These are phyloP conservation scores for Rhodotorula sp. DNA, from an alignment of 1,284 basidiomycete genomes.

Conservation along the genomic window DNA sequence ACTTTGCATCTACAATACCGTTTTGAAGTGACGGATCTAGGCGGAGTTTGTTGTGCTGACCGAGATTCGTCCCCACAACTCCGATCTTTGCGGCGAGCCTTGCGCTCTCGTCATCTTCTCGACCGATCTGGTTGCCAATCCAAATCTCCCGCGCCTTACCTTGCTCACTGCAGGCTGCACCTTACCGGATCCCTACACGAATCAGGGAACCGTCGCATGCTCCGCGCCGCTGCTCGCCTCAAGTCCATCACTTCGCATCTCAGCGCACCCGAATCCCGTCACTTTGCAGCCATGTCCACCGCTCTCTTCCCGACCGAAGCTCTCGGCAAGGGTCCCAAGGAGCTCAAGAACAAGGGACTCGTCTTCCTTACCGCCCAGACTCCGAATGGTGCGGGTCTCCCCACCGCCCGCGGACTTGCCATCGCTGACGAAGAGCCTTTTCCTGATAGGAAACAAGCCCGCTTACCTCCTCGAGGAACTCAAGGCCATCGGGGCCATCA, in stretches of 20 bases:
- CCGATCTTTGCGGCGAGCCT: too few species aligned
- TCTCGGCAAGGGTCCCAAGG: slow-evolving; percentile 21
- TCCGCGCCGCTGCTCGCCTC: not conserved
- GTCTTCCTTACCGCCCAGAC: slow-evolving; percentile 16
- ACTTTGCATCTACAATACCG: too few species aligned
- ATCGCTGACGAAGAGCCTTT: too few species aligned
- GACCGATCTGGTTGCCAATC: too few species aligned
- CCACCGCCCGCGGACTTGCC: not conserved
- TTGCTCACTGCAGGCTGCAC: too few species aligned
- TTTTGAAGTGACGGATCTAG: too few species aligned
- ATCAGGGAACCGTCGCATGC: not conserved
- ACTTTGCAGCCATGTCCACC: not conserved
- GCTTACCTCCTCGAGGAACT: slow-evolving; percentile 31
- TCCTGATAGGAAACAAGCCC: slow-evolving; percentile 13
- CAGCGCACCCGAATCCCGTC: not conserved
- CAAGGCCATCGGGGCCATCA: slow-evolving; percentile 20
- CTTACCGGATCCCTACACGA: not conserved
- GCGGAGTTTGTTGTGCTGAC: too few species aligned
- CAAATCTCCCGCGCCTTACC: too few species aligned
- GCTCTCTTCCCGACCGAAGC: not conserved
- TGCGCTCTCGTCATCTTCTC: too few species aligned
- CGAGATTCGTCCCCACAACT: too few species aligned
- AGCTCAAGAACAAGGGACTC: slow-evolving; percentile 15
- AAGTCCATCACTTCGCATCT: not conserved
- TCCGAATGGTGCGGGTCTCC: slow-evolving; percentile 2